Conservation (phyloP, 2,329 filamentous ascomycete species). For the Plectosphaerella plurivora region DNA sequence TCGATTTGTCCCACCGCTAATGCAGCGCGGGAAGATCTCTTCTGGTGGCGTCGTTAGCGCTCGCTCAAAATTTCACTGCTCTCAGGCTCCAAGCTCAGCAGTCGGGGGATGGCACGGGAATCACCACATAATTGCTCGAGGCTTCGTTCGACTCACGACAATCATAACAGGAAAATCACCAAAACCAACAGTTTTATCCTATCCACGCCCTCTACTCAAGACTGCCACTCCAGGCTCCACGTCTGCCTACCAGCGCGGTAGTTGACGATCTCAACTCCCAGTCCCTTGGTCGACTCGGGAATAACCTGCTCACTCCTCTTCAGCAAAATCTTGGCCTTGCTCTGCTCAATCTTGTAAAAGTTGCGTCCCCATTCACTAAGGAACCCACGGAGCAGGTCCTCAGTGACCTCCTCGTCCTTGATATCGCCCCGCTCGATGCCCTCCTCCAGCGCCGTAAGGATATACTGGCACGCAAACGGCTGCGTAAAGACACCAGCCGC, state of each 20-base stretch:
- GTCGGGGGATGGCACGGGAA: no score
- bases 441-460: conserved; percentile 52
- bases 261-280: conserved; percentile 59
- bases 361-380: conserved; percentile 45
- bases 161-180: no score
- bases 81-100: no score
- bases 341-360: conserved; percentile 51
- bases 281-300: conserved; percentile 46
- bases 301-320: conserved; percentile 52
- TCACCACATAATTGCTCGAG: no score
- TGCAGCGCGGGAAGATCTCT: no score
- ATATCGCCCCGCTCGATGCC: conserved; percentile 47
- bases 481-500: conserved; percentile 79
- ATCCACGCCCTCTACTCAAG: not conserved
- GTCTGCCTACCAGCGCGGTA: conserved; percentile 59
- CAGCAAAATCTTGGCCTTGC: conserved; percentile 52
- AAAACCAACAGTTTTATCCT: no score
- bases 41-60: no score
- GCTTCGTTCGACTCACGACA: no score
- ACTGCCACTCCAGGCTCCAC: conserved; percentile 47
- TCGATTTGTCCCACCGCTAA: no score
- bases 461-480: conserved; percentile 61
- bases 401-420: conserved; percentile 45
- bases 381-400: conserved; percentile 50
- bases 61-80: no score